Evolutionary conservation across 495 filamentous ascomycete species (phyloP).

Genomic region (Xylaria telfairii): DNA sequence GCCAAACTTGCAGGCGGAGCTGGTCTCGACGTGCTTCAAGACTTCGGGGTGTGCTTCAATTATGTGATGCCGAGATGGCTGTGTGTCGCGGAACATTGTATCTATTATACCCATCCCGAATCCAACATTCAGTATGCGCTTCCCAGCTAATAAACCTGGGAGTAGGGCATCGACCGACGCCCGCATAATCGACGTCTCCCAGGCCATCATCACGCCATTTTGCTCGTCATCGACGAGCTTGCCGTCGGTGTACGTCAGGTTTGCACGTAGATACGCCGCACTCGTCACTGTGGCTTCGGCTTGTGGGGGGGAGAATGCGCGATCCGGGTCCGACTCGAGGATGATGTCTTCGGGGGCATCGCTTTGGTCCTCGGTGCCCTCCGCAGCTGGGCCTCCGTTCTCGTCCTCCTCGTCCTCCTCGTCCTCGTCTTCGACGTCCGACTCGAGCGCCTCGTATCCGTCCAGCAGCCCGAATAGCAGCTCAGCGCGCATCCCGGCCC

Average conservation of each 20-base stretch:
- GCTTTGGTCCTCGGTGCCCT: background rate
- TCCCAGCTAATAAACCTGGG: constrained; percentile 52
- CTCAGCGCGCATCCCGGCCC: constrained; percentile 91
- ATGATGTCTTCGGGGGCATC: constrained; percentile 32
- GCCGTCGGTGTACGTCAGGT: constrained; percentile 73
- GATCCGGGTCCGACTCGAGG: constrained; percentile 43
- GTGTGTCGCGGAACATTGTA: constrained; percentile 73
- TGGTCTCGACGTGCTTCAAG: constrained; percentile 64
- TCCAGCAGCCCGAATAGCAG: constrained; percentile 77
- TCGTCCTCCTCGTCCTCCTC: constrained; percentile 55
- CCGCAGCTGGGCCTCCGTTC: constrained; percentile 23
- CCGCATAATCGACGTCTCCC: constrained; percentile 92
- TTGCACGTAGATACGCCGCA: constrained; percentile 76
- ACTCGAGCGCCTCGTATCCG: constrained; percentile 75
- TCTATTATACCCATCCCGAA: constrained; percentile 98
- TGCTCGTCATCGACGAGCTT: constrained; percentile 78
- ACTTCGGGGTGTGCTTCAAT: constrained; percentile 92
- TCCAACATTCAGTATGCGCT: constrained; percentile 86
- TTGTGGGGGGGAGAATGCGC: constrained; percentile 43
- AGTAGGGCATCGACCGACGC: constrained; percentile 64
- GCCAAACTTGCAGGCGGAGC: constrained; percentile 51
- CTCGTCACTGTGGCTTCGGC: constrained; percentile 61
- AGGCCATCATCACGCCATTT: constrained; percentile 97
- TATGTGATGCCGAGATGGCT: constrained; percentile 77
- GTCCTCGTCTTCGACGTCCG: constrained; percentile 65